Base-by-base conservation (phyloP, 768 basidiomycete genomes). In the Lentinula sp. region DNA sequence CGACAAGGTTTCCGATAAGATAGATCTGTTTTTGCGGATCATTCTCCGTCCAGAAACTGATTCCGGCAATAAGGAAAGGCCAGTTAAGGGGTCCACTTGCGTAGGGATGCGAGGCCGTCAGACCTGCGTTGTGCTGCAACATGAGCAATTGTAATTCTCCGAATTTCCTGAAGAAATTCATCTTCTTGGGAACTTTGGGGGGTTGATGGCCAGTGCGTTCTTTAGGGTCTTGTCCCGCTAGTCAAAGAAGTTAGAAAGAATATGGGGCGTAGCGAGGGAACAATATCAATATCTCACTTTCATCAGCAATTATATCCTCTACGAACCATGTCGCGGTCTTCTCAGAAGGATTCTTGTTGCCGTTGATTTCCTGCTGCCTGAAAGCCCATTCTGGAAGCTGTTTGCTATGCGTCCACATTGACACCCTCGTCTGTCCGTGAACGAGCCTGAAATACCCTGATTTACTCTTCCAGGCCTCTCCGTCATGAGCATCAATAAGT, bases 81-180 rank as follows among this genome's bases (percentile, higher is more conserved):
- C 97, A 99, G 71, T 96, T 95, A 74, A 98, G 88, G 5, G 97
- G 95, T n/a, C 81, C 81, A 62, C 91, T 92, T 3, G 97, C 95
- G 71, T 99, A 99, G 45, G 97, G 97, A 70, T 99, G 97, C 4
- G 90, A 91, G n/a, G 94, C 91, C 28, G 94, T 96, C 64, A 99
- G 79, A 21, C 95, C 97, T n/a, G 97, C 95, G 68, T 99, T 99
- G 78, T 99, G 97, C 70, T 97, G 94, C 65, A 98, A 75, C 96
- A 98, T 98, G 60, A 96, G 77, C 48, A 96, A 75, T 69, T 99
- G 97, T 35, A 98, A 78, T 72, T 99, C 96, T 32, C 78, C 84
- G 68, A 95, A 98, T 75, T 99, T 98, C 72, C 80, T 88, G 81
- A 99, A 91, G 76, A 99, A 99, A 72, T 86, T 90, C 78, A 94